Evolutionary conservation across 2,329 filamentous ascomycete genomes (phyloP), one percentile per base, ranked within the genome.

Genomic region (Pestalotiopsis sp.): DNA sequence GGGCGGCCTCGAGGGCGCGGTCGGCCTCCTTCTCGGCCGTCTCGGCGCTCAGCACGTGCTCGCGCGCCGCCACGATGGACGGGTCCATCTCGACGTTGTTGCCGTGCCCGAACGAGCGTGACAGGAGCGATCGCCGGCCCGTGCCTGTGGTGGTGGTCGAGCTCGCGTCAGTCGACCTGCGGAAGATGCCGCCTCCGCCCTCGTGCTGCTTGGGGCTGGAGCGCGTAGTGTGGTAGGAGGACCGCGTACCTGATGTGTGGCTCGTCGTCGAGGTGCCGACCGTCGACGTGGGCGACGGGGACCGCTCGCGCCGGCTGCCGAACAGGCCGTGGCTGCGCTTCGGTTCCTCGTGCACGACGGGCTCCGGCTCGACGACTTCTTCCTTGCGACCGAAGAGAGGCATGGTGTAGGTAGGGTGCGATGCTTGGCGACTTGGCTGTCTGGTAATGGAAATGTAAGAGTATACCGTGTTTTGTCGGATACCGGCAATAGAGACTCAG

Each of bases 11-110:
- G 14, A 92, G 78, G 0, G 90, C 91, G 2, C 86, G 83, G 72
- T 92, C 91, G 0, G 91, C 91, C 20, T 92, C 89, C 6, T 82
- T 79, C 80, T 93, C 91, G 0, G 90, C 89, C 0, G 80, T 76
- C 80, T 93, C 91, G 36, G 91, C 91, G 60, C 81, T 79, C 72
- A 89, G 81, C 23, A 93, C 86, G 41, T 87, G 85, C 78, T 92
- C 87, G 3, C 87, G 83, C 0, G 91, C 91, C 25, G 86, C 82
- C 1, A 86, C 74, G 74, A 93, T 92, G 71, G 83, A 86, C 0
- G 89, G 88, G 78, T 93, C 91, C 71, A 90, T 84, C 60, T 85
- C 81, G 62, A 79, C 74, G 69, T 81, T 73, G 71, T 79, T 82
- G 72, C 86, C 81, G 68, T 81, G 73, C 64, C 84, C 82, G 68